Evolutionary conservation across 2,329 filamentous ascomycete species (phyloP).

Genomic region (Juglanconis juglandina): DNA sequence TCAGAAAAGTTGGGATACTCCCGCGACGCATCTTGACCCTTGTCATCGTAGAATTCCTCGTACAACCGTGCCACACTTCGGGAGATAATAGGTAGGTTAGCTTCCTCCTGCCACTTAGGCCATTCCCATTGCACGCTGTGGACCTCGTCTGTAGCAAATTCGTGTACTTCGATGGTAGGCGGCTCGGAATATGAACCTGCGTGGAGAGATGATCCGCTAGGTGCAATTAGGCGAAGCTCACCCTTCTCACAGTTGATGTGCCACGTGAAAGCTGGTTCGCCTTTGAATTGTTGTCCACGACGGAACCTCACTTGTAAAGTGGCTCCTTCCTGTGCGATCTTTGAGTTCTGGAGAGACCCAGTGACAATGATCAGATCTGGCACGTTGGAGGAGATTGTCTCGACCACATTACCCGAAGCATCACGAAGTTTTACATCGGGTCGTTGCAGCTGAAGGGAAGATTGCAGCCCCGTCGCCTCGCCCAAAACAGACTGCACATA

Average conservation of each 20-base stretch:
- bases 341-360: conserved; percentile 29
- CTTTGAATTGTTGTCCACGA: conserved; percentile 43
- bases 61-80: conserved; percentile 54
- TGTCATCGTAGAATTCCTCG: conserved; percentile 42
- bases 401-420: conserved; percentile 27
- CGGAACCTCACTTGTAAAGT: conserved; percentile 38
- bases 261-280: conserved; percentile 41
- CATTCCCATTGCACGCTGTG: conserved; percentile 42
- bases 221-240: conserved; percentile 37
- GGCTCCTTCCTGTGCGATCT: conserved; percentile 29
- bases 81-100: conserved; percentile 36
- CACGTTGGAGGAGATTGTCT: conserved; percentile 29
- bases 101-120: conserved; percentile 42
- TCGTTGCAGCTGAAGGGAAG: conserved; percentile 43
- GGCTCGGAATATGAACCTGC: conserved; percentile 33
- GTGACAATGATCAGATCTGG: conserved; percentile 26
- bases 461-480: conserved; percentile 36
- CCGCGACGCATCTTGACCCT: neutral
- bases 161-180: conserved; percentile 48
- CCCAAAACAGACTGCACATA: conserved; percentile 43
- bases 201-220: conserved; percentile 27
- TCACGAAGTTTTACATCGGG: conserved; percentile 36
- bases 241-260: conserved; percentile 46
- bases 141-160: conserved; percentile 43
- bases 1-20: conserved; percentile 8